Evolutionary conservation across 2,329 filamentous ascomycete genomes (phyloP).

Genomic region (Gnomoniopsis sp.): DNA sequence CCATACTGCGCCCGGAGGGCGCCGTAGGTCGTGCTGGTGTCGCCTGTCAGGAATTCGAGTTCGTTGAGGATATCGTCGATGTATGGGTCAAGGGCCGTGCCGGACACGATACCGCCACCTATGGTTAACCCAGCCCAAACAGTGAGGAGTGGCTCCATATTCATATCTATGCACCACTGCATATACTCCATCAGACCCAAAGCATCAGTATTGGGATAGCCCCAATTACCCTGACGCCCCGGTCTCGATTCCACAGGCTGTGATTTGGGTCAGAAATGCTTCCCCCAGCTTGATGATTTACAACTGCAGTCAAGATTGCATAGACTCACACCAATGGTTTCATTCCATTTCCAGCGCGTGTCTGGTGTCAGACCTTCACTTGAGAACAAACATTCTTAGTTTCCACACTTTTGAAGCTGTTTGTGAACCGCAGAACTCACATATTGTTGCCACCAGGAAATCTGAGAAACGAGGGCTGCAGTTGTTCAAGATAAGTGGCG

Average conservation of each 20-base stretch:
- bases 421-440: background rate
- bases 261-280: background rate
- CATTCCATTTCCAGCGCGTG: slow-evolving; percentile 27
- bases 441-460: slow-evolving; percentile 13
- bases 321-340: slow-evolving; percentile 31
- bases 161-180: slow-evolving; percentile 19
- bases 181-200: slow-evolving; percentile 50
- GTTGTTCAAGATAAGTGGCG: background rate
- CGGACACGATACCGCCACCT: slow-evolving; percentile 34
- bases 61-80: slow-evolving; percentile 47
- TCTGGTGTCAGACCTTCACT: slow-evolving; percentile 1
- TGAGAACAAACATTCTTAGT: background rate
- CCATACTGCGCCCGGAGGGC: slow-evolving; percentile 44
- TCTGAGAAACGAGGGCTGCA: slow-evolving; percentile 7
- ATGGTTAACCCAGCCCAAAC: slow-evolving; percentile 47
- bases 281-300: background rate
- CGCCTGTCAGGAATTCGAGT: slow-evolving; percentile 48
- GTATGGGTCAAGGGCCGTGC: slow-evolving; percentile 40
- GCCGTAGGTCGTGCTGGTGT: slow-evolving; percentile 39
- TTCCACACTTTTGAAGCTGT: too few relatives aligned
- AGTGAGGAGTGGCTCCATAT: slow-evolving; percentile 29
- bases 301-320: background rate
- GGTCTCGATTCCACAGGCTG: slow-evolving; percentile 29
- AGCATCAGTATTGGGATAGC: slow-evolving; percentile 40
- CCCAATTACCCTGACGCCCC: slow-evolving; percentile 40